Evolutionary conservation across 371 early-diverging fungal species (phyloP).

Genomic region (Phascolomyces articulosus): DNA sequence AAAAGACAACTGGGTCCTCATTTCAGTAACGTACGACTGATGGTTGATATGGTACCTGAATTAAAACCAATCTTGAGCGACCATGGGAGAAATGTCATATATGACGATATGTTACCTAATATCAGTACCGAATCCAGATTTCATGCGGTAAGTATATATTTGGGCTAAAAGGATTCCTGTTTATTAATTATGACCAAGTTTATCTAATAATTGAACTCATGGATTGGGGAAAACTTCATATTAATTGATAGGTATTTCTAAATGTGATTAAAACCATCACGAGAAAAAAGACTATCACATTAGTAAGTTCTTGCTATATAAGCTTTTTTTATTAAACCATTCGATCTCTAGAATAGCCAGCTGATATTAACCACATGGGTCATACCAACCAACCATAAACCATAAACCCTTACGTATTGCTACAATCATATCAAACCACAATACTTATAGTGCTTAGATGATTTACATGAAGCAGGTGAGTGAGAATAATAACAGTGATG

Average conservation of each 20-base stretch:
- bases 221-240: no score
- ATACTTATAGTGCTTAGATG: slow-evolving; percentile 41
- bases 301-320: slow-evolving; percentile 25
- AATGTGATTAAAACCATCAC: slow-evolving; percentile 45
- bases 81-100: slow-evolving; percentile 15
- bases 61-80: slow-evolving; percentile 38
- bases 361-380: neutral
- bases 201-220: no score
- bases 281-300: slow-evolving; percentile 38
- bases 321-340: neutral
- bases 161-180: no score
- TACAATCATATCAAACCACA: no score
- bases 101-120: slow-evolving; percentile 34
- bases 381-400: no score
- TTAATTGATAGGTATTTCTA: slow-evolving; percentile 33
- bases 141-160: slow-evolving; percentile 31
- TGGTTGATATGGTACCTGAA: slow-evolving; percentile 50
- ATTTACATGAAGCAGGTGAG: slow-evolving; percentile 51
- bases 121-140: slow-evolving; percentile 35
- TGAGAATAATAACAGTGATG: neutral
- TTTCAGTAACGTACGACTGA: slow-evolving; percentile 37
- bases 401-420: no score
- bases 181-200: no score
- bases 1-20: slow-evolving; percentile 44
- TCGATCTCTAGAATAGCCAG: neutral